Conservation (phyloP, 2,329 filamentous ascomycete genomes). For the Exophiala xenobiotica region DNA sequence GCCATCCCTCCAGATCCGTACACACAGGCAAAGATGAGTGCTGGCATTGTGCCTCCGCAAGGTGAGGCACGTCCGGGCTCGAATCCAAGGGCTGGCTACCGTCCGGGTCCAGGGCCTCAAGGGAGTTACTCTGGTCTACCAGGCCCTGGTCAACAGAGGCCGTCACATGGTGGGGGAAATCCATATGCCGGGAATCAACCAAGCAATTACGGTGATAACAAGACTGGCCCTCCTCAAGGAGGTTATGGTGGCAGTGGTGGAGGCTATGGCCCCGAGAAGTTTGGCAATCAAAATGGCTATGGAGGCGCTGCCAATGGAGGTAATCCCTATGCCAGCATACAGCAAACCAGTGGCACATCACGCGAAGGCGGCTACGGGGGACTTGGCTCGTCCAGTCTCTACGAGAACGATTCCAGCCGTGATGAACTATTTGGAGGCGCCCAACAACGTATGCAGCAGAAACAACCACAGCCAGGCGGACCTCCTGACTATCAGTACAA, state of each 20-base stretch:
- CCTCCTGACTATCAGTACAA: constrained; percentile 39
- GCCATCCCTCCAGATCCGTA: constrained; percentile 55
- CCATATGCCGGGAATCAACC: constrained; percentile 20
- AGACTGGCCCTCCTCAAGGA: constrained; percentile 21
- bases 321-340: constrained; percentile 34
- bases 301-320: constrained; percentile 42
- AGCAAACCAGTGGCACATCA: constrained; percentile 42
- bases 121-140: constrained; percentile 33
- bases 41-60: constrained; percentile 41
- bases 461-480: constrained; percentile 34
- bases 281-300: constrained; percentile 53
- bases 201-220: constrained; percentile 31
- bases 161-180: constrained; percentile 17
- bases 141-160: constrained; percentile 24
- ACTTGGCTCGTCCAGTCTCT: constrained; percentile 50
- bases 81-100: constrained; percentile 6
- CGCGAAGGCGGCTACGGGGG: constrained; percentile 56
- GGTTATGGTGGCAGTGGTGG: constrained; percentile 25
- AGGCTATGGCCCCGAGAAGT: constrained; percentile 43
- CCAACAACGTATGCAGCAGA: constrained; percentile 49
- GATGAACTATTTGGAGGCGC: constrained; percentile 61
- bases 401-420: constrained; percentile 56
- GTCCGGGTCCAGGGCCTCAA: constrained; percentile 13
- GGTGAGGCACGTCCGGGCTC: constrained; percentile 10
- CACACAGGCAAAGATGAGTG: constrained; percentile 48